phyloP scores from a whole-genome alignment of 2,329 filamentous ascomycete genomes.

The Trichoderma sp. region DNA sequence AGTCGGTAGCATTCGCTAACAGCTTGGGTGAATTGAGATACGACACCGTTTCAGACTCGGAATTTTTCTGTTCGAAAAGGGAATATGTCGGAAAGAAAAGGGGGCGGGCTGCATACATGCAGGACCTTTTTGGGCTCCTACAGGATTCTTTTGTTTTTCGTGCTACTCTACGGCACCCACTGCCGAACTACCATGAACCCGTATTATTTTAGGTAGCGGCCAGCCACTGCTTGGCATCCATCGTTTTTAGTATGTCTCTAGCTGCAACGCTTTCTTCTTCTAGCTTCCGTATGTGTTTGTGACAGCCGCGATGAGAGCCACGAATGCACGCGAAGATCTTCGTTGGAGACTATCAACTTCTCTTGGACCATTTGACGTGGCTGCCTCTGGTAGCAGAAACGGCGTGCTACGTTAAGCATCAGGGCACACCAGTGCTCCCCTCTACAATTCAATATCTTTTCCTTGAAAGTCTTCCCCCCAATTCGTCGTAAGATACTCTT shows the following conservation, averaged over 20 bases:
- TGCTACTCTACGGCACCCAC: slow-evolving; percentile 14
- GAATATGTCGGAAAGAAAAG: background rate
- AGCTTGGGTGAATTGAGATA: slow-evolving; percentile 5
- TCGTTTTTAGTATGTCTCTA: background rate
- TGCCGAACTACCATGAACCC: background rate
- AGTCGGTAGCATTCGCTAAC: background rate
- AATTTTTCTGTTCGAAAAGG: background rate
- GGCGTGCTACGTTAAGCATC: too few relatives aligned
- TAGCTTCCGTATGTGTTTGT: background rate
- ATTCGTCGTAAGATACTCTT: too few relatives aligned
- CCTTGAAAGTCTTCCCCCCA: too few relatives aligned
- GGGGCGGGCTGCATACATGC: background rate
- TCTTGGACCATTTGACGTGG: too few relatives aligned
- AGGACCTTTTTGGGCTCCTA: background rate
- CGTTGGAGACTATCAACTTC: background rate
- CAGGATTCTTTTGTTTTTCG: background rate
- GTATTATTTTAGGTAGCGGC: background rate
- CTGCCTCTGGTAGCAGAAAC: too few relatives aligned
- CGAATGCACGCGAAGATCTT: background rate
- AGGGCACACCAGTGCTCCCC: too few relatives aligned
- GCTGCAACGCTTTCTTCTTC: background rate
- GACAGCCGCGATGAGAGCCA: background rate
- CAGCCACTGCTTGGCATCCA: background rate
- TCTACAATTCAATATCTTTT: too few relatives aligned
- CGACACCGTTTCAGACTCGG: background rate